Percentiles rank a stretch among this genome's conserved stretches.
These are phyloP conservation scores for Brassica napus DNA, from an alignment of 345 rosid genomes.

Conservation along the genomic window DNA sequence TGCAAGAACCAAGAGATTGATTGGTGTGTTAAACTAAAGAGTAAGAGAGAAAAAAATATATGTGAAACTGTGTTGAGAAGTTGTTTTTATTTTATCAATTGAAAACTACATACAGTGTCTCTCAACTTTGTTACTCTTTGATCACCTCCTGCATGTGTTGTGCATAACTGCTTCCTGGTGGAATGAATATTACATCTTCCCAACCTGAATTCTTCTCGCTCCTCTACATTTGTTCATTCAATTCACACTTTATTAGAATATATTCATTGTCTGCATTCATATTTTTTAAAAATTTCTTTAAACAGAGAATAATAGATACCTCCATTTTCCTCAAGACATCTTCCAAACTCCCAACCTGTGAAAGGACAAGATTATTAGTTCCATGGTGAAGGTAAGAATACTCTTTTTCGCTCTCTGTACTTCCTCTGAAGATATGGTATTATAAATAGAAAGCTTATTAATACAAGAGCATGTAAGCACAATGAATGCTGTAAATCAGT, in stretches of 20 bases:
- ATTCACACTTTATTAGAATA: slow-evolving; percentile 21
- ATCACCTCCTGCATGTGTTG: slow-evolving; percentile 80
- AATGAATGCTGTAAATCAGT: too few species aligned
- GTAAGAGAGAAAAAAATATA: neutral
- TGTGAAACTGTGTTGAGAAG: neutral
- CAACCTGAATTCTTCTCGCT: slow-evolving; percentile 94
- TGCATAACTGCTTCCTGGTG: slow-evolving; percentile 88
- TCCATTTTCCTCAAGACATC: slow-evolving; percentile 91
- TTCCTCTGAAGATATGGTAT: too few species aligned
- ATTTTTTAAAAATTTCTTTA: neutral
- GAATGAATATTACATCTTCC: slow-evolving; percentile 93
- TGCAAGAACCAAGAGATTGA: neutral
- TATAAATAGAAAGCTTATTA: too few species aligned
- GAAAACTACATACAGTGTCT: neutral
- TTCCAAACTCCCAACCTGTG: slow-evolving; percentile 91
- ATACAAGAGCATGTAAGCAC: too few species aligned
- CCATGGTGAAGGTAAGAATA: too few species aligned
- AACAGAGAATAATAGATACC: slow-evolving; percentile 44
- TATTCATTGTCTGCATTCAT: neutral
- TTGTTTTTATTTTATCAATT: slow-evolving; percentile 20
- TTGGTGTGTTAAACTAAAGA: neutral
- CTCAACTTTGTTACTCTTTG: slow-evolving; percentile 14
- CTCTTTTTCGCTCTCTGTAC: too few species aligned
- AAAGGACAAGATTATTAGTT: slow-evolving; percentile 24
- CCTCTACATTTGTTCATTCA: slow-evolving; percentile 45